Percentiles rank a stretch among this genome's conserved stretches.
phyloP scores from a whole-genome alignment of 2,329 filamentous ascomycete genomes.

The Colletotrichum echinochloae region DNA sequence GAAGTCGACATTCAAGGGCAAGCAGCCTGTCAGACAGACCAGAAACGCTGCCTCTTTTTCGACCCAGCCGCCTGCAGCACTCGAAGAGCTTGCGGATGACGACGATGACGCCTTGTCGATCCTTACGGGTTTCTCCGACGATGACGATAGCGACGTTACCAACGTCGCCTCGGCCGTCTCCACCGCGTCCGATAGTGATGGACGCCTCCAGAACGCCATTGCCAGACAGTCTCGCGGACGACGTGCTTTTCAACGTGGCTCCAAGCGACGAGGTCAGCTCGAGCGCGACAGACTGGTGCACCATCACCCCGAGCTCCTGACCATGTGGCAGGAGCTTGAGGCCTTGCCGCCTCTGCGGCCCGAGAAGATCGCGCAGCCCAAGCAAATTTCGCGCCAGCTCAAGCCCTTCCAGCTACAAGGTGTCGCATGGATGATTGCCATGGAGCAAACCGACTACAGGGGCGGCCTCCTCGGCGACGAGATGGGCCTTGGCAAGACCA shows the following conservation, averaged over 20 bases:
- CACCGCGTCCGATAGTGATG: slow-evolving; percentile 12
- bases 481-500: slow-evolving; percentile 99
- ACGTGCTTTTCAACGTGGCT: slow-evolving; percentile 50
- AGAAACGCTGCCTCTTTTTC: slow-evolving; percentile 7
- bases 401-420: slow-evolving; percentile 96
- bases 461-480: slow-evolving; percentile 95
- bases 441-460: slow-evolving; percentile 87
- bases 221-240: slow-evolving; percentile 45
- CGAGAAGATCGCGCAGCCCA: slow-evolving; percentile 75
- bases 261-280: slow-evolving; percentile 46
- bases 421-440: slow-evolving; percentile 91
- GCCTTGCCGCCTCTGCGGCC: slow-evolving; percentile 74
- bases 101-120: slow-evolving; percentile 24
- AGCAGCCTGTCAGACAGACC: slow-evolving; percentile 13
- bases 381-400: slow-evolving; percentile 81
- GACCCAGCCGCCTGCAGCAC: background rate
- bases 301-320: slow-evolving; percentile 81
- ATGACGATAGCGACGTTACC: background rate
- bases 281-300: slow-evolving; percentile 77
- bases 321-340: slow-evolving; percentile 87
- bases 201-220: slow-evolving; percentile 11
- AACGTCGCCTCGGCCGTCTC: slow-evolving; percentile 8
- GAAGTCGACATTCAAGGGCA: slow-evolving; percentile 6
- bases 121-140: slow-evolving; percentile 1
- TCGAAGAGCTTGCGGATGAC: background rate